Conservation (phyloP, 202 grass and related monocot genomes). For the Panicum virgatum region DNA sequence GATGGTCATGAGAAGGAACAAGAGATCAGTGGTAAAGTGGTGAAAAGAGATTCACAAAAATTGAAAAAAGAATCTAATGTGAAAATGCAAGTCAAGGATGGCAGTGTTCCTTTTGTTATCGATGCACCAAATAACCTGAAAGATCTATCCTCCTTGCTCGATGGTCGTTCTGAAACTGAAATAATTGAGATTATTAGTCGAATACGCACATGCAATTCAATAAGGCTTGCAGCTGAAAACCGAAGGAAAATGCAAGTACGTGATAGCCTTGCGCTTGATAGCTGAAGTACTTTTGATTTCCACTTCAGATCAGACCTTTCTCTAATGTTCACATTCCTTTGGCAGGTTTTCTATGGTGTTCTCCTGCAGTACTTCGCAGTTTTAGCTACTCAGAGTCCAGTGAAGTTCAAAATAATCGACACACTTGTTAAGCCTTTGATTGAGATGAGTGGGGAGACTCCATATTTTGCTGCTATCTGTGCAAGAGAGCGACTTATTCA, state of each 20-base stretch:
- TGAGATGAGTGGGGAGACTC: conserved; percentile 93
- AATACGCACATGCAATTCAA: conserved; percentile 90
- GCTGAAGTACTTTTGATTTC: background rate
- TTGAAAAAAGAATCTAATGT: conserved; percentile 41
- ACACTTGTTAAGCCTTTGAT: conserved; percentile 87
- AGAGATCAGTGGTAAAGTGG: conserved; percentile 38
- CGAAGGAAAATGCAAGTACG: conserved; percentile 95
- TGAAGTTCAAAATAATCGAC: conserved; percentile 80
- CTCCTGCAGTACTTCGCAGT: conserved; percentile 92
- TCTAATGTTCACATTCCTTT: conserved; percentile 36
- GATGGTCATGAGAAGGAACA: conserved; percentile 50
- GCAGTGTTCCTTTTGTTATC: conserved; percentile 83
- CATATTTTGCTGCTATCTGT: conserved; percentile 98
- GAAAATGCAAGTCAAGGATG: conserved; percentile 37
- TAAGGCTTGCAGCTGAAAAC: conserved; percentile 81
- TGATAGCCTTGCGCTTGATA: background rate
- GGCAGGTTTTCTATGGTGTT: conserved; percentile 92
- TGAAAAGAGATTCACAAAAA: conserved; percentile 27
- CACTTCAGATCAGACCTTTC: background rate
- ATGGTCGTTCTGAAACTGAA: conserved; percentile 74
- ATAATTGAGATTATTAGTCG: conserved; percentile 81
- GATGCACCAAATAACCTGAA: conserved; percentile 76
- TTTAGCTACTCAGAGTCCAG: conserved; percentile 64
- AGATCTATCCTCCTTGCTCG: conserved; percentile 72
- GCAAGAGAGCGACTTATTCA: conserved; percentile 81